Percentiles rank a stretch among this genome's conserved stretches.
phyloP scores from a whole-genome alignment of 306 rosid species.

The Prunus armeniaca region DNA sequence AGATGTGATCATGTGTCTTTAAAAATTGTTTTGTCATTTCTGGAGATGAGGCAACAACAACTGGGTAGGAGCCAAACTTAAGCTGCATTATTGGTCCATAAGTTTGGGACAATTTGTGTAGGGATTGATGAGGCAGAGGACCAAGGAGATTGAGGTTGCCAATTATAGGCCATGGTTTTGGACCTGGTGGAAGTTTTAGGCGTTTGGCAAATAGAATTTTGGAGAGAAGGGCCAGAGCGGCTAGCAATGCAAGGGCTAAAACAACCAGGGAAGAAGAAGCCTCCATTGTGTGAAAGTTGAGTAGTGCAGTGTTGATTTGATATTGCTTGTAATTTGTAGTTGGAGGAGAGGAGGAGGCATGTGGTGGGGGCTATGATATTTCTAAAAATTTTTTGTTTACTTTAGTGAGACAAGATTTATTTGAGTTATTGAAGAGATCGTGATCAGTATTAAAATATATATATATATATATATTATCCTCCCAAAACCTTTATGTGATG shows the following conservation, averaged over 20 bases:
- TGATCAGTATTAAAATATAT: too few relatives aligned
- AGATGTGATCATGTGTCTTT: constrained; percentile 26
- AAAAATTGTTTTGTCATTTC: constrained; percentile 16
- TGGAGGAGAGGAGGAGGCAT: too few relatives aligned
- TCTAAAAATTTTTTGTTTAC: too few relatives aligned
- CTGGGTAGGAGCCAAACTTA: constrained; percentile 29
- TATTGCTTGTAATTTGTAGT: too few relatives aligned
- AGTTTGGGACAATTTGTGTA: constrained; percentile 30
- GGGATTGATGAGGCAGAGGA: constrained; percentile 36
- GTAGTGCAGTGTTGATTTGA: too few relatives aligned
- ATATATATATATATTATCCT: too few relatives aligned
- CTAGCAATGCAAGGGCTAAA: constrained; percentile 4
- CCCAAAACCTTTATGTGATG: too few relatives aligned
- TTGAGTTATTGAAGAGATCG: too few relatives aligned
- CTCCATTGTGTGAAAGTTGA: background rate
- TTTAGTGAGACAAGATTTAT: too few relatives aligned
- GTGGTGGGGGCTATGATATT: too few relatives aligned
- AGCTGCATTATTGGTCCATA: constrained; percentile 36
- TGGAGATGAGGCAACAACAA: constrained; percentile 28
- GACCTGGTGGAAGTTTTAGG: constrained; percentile 36
- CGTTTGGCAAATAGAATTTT: background rate
- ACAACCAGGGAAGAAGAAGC: background rate
- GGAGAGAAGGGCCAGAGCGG: constrained; percentile 9
- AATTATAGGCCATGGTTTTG: constrained; percentile 49
- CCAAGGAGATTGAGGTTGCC: constrained; percentile 46